Percentiles rank a stretch among this genome's conserved stretches.
Conservation (phyloP, 495 filamentous ascomycete genomes). For the Aspergillus diversus region DNA sequence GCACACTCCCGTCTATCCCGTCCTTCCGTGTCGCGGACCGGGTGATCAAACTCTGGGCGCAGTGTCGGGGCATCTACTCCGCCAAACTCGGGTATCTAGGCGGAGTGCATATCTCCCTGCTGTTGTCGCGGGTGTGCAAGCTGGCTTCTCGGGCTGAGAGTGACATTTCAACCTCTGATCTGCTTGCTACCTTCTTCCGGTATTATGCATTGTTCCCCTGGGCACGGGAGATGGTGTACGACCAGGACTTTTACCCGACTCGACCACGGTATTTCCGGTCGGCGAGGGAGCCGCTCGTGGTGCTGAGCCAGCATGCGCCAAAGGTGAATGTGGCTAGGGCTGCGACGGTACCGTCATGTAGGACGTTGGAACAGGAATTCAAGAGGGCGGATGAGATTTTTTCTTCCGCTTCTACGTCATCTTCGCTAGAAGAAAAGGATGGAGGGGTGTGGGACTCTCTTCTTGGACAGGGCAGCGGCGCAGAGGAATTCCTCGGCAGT, state of each 20-base stretch:
- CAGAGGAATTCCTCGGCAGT: neutral
- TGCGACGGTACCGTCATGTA: neutral
- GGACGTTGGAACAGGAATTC: slow-evolving; percentile 4
- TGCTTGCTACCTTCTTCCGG: slow-evolving; percentile 1
- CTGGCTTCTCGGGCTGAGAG: neutral
- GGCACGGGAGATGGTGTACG: neutral
- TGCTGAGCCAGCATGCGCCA: slow-evolving; percentile 5
- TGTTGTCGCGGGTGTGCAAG: neutral
- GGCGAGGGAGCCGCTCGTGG: neutral
- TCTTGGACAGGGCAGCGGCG: neutral
- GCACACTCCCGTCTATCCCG: neutral
- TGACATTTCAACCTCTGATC: neutral
- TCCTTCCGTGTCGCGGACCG: slow-evolving; percentile 9
- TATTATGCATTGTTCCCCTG: neutral
- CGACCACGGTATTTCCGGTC: slow-evolving; percentile 7
- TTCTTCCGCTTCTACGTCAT: neutral
- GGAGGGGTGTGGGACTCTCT: too few relatives aligned
- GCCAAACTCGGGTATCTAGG: slow-evolving; percentile 12
- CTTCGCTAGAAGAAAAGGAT: neutral
- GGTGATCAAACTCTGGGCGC: slow-evolving; percentile 10
- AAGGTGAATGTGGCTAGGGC: slow-evolving; percentile 8
- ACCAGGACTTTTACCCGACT: slow-evolving; percentile 1
- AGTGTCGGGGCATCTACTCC: slow-evolving; percentile 6
- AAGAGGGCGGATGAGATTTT: neutral
- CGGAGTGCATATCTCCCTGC: slow-evolving; percentile 6